Evolutionary conservation across 345 rosid species (phyloP).

Genomic region (Cardiospermum halicacabum): DNA sequence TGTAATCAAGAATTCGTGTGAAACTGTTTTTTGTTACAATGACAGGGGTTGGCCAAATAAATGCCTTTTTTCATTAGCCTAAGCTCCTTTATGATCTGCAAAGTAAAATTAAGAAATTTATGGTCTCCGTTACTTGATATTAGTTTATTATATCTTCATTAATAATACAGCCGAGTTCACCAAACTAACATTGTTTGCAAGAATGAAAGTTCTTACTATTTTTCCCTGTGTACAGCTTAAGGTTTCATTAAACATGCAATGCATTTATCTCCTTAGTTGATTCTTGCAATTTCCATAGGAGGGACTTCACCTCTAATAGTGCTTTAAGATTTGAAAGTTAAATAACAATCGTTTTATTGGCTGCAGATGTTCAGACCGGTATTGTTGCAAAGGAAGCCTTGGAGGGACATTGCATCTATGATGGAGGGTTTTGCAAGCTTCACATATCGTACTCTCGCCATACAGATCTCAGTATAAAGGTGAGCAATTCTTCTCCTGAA

Average conservation of each 20-base stretch:
- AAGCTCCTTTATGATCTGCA: neutral
- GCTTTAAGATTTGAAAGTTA: neutral
- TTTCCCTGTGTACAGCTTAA: neutral
- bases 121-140: neutral
- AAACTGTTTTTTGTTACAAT: neutral
- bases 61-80: neutral
- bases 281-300: neutral
- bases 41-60: neutral
- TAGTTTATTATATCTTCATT: neutral
- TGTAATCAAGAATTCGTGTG: neutral
- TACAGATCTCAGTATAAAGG: conserved; percentile 95
- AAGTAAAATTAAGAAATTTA: neutral
- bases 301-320: neutral
- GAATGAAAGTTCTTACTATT: neutral
- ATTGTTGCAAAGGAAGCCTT: conserved; percentile 91
- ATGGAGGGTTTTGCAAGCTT: conserved; percentile 98
- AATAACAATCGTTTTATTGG: conserved; percentile 6
- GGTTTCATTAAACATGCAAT: neutral
- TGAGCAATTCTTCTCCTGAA: conserved; percentile 1
- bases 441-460: conserved; percentile 95
- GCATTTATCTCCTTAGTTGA: neutral
- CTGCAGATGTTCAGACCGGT: conserved; percentile 91
- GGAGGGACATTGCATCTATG: conserved; percentile 98
- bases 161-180: neutral
- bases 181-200: neutral